These are phyloP conservation scores for Vitis hybrid DNA, from an alignment of 177 flowering plant species.

Conservation along the genomic window DNA sequence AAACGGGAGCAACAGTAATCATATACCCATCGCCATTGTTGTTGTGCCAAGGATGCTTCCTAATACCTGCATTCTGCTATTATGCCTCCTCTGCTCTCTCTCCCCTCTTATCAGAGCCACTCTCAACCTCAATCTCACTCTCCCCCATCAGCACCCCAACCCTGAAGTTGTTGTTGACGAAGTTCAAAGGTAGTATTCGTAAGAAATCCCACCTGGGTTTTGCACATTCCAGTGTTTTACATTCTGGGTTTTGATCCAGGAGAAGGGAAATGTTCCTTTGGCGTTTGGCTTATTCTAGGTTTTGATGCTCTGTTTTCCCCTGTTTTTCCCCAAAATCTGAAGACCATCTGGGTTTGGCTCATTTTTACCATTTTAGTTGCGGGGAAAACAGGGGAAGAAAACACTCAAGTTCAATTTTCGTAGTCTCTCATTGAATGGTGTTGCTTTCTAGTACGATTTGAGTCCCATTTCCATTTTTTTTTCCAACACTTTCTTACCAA, in stretches of 20 bases:
- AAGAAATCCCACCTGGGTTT: constrained; percentile 6
- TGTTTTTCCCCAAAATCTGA: constrained; percentile 2
- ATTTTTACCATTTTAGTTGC: not conserved
- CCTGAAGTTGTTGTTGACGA: constrained; percentile 60
- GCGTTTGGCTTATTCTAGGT: not conserved
- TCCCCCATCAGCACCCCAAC: constrained; percentile 62
- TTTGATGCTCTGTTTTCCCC: not conserved
- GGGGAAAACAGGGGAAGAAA: too few species aligned
- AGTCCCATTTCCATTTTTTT: not conserved
- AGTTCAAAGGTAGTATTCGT: constrained; percentile 41
- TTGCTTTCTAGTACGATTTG: too few species aligned
- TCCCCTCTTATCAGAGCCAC: constrained; percentile 12
- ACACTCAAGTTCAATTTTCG: too few species aligned
- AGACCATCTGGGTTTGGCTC: constrained; percentile 15
- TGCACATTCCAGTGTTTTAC: not conserved
- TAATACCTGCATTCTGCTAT: constrained; percentile 38
- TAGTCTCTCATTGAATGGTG: not conserved
- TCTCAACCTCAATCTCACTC: constrained; percentile 41
- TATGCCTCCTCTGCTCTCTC: constrained; percentile 19
- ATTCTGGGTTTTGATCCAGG: constrained; percentile 1
- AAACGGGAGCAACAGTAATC: not conserved
- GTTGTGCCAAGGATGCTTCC: constrained; percentile 23
- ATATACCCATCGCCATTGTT: constrained; percentile 6
- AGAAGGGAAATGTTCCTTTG: not conserved
- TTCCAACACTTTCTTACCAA: constrained; percentile 12